Evolutionary conservation across 768 basidiomycete species (phyloP), one percentile per base, ranked within the genome.

Genomic region (Hypholoma fasciculare): DNA sequence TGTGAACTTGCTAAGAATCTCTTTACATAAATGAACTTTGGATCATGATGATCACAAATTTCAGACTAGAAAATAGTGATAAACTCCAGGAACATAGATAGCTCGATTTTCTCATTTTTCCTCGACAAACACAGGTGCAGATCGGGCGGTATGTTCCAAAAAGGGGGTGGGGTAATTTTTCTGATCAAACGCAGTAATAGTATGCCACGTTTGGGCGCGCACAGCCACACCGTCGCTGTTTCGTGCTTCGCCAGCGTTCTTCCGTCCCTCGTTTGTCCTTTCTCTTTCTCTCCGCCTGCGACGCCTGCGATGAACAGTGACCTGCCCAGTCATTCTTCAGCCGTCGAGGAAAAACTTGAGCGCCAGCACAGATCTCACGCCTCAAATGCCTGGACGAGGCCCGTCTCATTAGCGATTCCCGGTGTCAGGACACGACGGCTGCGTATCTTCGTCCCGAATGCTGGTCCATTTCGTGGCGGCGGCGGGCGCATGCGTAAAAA

Each of bases 361-460:
- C 68, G 67, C 63, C 70, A 73, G 38, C 71, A 75, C 63, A 69
- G 71, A 59, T 65, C 67, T 52, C 69, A 69, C 54, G 44, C 72
- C 30, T 34, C 30, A 34, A 34, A 34, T 34, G 30, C 30, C 43
- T 86, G 85, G 85, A 77, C 82, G 19, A 72, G 82, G 44, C 82
- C 86, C 37, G 66, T 87, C 53, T 80, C 79, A 49, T 62, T 87
- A 19, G 78, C 87, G 43, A 81, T 89, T 50, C 82, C 86, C 42
- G 83, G 85, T 60, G 72, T 85, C 4, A 76, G 72, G 58, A 76
- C 79, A 51, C 84, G 87, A 62, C 79, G 83, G 37, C 73, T 89
- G 12, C 82, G 85, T 46, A 72, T 90, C 26, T 76, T 81, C 57
- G 68, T 87, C 7, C 86, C 87, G 51, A 83, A 85, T 58, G 67